A percentile compares a stretch with the other conserved stretches of the same genome.
Evolutionary conservation across 2,329 filamentous ascomycete genomes (phyloP).

Genomic region (Venturia asperata): DNA sequence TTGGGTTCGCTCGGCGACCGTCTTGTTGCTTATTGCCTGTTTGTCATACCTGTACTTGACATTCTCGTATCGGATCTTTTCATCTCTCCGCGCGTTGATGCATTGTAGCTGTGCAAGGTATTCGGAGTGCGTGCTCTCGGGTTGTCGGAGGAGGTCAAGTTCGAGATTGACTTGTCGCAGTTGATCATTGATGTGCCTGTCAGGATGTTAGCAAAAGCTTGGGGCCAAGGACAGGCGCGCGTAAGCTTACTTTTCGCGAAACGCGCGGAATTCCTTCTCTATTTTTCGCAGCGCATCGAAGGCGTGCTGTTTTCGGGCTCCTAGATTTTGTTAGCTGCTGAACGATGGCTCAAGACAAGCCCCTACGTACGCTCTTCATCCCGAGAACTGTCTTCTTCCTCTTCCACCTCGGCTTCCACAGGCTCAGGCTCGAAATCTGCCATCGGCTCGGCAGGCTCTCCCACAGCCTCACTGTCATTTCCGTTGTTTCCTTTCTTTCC

Average conservation of each 20-base stretch:
- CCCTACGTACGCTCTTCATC: constrained; percentile 33
- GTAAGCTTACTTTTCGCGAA: constrained; percentile 63
- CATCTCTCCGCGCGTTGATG: constrained; percentile 72
- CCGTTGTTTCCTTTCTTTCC: constrained; percentile 30
- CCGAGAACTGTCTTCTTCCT: constrained; percentile 31
- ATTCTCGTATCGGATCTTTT: constrained; percentile 70
- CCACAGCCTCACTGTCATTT: constrained; percentile 28
- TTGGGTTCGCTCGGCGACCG: constrained; percentile 75
- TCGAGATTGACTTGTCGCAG: constrained; percentile 71
- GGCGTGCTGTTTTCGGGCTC: constrained; percentile 69
- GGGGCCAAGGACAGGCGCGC: not conserved
- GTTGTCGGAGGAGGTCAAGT: constrained; percentile 51
- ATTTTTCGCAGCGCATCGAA: constrained; percentile 73
- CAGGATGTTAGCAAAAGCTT: constrained; percentile 31
- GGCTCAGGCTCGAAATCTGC: constrained; percentile 30
- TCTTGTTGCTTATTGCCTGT: constrained; percentile 64
- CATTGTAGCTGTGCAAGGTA: constrained; percentile 85
- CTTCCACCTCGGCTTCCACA: constrained; percentile 42
- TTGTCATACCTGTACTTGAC: constrained; percentile 67
- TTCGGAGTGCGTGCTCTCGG: constrained; percentile 71
- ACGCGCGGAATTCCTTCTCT: constrained; percentile 80
- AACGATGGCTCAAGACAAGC: not conserved
- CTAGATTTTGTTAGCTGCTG: constrained; percentile 37
- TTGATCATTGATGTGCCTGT: constrained; percentile 60
- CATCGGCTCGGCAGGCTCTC: constrained; percentile 22